These are phyloP conservation scores for Ganoderma lingzhi DNA, from an alignment of 1,284 basidiomycete genomes.

Conservation along the genomic window DNA sequence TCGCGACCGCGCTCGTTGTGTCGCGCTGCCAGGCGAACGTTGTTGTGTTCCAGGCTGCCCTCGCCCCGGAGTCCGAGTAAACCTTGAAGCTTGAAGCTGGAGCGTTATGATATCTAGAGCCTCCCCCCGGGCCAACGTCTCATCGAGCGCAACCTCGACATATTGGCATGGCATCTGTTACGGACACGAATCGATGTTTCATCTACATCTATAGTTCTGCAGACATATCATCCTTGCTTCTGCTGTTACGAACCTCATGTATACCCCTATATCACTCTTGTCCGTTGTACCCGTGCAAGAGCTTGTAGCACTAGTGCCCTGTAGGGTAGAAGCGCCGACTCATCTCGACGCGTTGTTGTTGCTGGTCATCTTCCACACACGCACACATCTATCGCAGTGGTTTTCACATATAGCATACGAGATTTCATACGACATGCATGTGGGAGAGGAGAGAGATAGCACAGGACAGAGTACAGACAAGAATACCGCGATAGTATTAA, in stretches of 20 bases:
- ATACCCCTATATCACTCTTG: neutral
- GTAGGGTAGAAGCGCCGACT: neutral
- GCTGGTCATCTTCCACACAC: neutral
- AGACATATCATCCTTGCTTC: neutral
- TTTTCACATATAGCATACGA: slow-evolving; percentile 13
- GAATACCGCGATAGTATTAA: slow-evolving; percentile 17
- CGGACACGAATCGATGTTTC: neutral
- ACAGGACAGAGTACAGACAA: slow-evolving; percentile 31
- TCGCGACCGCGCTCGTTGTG: slow-evolving; percentile 77
- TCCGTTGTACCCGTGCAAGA: neutral
- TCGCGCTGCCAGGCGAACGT: slow-evolving; percentile 67
- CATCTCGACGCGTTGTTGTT: neutral
- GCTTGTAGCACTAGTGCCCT: neutral
- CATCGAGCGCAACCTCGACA: slow-evolving; percentile 2
- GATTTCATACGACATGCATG: slow-evolving; percentile 7
- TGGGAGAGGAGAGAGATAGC: slow-evolving; percentile 21
- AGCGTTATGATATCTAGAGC: neutral
- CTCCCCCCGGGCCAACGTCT: neutral
- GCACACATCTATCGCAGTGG: neutral
- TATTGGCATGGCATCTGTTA: neutral
- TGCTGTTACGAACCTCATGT: neutral
- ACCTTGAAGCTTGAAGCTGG: neutral
- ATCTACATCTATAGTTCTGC: neutral
- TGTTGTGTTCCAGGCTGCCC: slow-evolving; percentile 75
- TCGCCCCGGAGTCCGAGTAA: slow-evolving; percentile 20